These are phyloP conservation scores for Kluyveromyces aestuarii DNA, from an alignment of 805 yeast species.

Conservation along the genomic window DNA sequence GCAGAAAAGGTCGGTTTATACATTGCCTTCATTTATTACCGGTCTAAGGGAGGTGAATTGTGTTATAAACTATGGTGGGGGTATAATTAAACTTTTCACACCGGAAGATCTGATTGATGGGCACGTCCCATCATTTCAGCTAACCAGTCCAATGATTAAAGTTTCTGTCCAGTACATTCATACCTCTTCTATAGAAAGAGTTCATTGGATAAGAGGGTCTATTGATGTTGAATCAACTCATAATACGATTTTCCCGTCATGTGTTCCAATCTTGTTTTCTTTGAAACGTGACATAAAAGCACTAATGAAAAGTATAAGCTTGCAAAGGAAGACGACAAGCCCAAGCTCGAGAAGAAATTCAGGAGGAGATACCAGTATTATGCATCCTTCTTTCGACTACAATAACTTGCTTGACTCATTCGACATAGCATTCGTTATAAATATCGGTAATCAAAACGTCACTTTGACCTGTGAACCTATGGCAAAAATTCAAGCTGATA, in stretches of 20 bases:
- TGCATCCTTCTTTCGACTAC: constrained; percentile 14
- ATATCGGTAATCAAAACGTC: constrained; percentile 64
- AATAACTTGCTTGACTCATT: constrained; percentile 42
- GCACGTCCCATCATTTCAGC: constrained; percentile 41
- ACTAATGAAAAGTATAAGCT: constrained; percentile 33
- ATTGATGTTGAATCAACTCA: constrained; percentile 42
- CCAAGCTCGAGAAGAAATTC: constrained; percentile 4
- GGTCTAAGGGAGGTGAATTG: constrained; percentile 33
- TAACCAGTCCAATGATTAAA: constrained; percentile 70
- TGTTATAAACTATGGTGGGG: constrained; percentile 57
- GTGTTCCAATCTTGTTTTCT: constrained; percentile 70
- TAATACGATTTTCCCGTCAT: constrained; percentile 59
- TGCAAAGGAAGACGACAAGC: constrained; percentile 5
- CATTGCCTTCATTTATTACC: not conserved
- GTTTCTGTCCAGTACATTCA: constrained; percentile 44
- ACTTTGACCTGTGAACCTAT: constrained; percentile 86
- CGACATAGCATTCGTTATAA: constrained; percentile 53
- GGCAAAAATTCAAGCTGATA: constrained; percentile 84
- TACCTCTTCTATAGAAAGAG: constrained; percentile 7
- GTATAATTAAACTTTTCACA: constrained; percentile 39
- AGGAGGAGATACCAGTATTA: not conserved
- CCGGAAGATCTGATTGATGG: constrained; percentile 33
- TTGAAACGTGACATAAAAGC: constrained; percentile 41
- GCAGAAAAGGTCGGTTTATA: not conserved
- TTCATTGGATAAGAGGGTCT: constrained; percentile 22